These are phyloP conservation scores for Nigrospora osmanthi DNA, from an alignment of 2,329 filamentous ascomycete genomes.

Conservation along the genomic window DNA sequence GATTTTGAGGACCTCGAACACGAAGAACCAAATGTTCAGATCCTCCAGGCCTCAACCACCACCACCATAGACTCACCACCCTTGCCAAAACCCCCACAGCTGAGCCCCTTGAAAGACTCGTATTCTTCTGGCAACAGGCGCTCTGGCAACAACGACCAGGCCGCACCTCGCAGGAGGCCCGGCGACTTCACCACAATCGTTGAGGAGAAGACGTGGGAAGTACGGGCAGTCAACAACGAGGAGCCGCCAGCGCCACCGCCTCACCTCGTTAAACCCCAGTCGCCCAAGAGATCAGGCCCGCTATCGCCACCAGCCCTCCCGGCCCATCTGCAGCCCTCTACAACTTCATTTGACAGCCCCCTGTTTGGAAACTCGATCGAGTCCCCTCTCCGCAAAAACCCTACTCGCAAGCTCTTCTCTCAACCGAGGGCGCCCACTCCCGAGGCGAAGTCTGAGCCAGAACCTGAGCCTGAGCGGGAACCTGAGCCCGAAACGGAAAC, in stretches of 20 bases:
- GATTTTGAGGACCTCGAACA: constrained; percentile 26
- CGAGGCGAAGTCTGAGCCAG: constrained; percentile 4
- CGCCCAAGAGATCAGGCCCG: constrained; percentile 17
- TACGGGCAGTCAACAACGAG: constrained; percentile 20
- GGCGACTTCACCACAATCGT: constrained; percentile 36
- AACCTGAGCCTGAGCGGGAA: not conserved
- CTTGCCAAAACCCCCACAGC: constrained; percentile 35
- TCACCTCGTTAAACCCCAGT: constrained; percentile 18
- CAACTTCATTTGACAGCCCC: constrained; percentile 20
- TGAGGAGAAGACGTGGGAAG: constrained; percentile 39
- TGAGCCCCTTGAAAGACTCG: constrained; percentile 45
- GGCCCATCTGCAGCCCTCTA: constrained; percentile 2
- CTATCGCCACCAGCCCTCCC: constrained; percentile 7
- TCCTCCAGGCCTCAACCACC: constrained; percentile 20
- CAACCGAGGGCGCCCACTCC: constrained; percentile 9
- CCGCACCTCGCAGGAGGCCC: constrained; percentile 22
- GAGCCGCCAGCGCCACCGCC: constrained; percentile 18
- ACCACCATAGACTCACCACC: constrained; percentile 32
- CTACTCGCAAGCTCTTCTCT: constrained; percentile 20
- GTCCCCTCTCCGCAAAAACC: constrained; percentile 17
- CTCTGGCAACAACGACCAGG: constrained; percentile 19
- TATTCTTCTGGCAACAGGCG: constrained; percentile 40
- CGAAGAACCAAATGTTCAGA: constrained; percentile 23
- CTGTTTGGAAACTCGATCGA: constrained; percentile 23
- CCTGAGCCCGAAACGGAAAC: not conserved